Percentiles rank a stretch among this genome's conserved stretches.
These are phyloP conservation scores for Neckera pumila DNA, from an alignment of 225 moss, liverwort and hornwort species.

Conservation along the genomic window DNA sequence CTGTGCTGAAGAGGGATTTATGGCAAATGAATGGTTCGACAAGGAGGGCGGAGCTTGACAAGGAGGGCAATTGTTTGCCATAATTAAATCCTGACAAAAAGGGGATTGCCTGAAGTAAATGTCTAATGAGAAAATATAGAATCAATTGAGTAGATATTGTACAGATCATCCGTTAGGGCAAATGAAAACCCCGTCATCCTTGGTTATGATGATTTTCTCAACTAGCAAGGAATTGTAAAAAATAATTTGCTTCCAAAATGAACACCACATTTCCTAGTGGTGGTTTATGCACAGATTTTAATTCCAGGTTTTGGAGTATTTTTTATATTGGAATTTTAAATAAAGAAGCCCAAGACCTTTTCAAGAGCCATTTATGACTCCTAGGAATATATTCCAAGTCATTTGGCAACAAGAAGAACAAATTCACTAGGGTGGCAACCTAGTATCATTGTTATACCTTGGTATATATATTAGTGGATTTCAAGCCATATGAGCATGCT, in stretches of 20 bases:
- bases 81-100: neutral
- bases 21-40: neutral
- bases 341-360: neutral
- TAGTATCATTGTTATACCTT: rapidly evolving
- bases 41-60: neutral
- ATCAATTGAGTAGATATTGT: neutral
- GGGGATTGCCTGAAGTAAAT: neutral
- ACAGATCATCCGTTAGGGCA: neutral
- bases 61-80: neutral
- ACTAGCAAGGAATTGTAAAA: neutral
- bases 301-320: neutral
- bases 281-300: neutral
- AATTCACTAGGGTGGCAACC: neutral
- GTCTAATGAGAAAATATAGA: neutral
- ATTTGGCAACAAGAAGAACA: neutral
- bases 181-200: neutral
- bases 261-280: rapidly evolving
- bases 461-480: neutral
- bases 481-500: too few species aligned
- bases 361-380: too few species aligned
- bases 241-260: neutral
- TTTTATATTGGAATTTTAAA: neutral
- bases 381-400: neutral
- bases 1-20: neutral
- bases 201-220: rapidly evolving